Evolutionary conservation across 176 grass and related monocot genomes (phyloP).

Genomic region (Thalia dealbata): DNA sequence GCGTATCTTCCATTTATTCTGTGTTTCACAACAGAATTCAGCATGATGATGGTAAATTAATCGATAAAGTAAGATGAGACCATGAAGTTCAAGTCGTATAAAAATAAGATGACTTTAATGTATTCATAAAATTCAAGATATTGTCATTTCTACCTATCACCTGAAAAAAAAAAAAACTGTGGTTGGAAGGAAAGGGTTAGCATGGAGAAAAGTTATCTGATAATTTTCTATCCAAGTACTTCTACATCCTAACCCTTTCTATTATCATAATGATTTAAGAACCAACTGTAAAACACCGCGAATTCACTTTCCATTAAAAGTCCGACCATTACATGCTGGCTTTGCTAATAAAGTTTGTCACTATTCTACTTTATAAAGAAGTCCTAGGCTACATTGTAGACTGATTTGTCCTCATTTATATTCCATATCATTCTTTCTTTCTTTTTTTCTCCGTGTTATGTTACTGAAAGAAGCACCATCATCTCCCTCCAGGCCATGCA

Average conservation of each 20-base stretch:
- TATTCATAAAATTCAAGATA: not conserved
- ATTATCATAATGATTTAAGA: not conserved
- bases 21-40: conserved; percentile 17
- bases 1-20: conserved; percentile 99
- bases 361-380: not conserved
- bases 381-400: not conserved
- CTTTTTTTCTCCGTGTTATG: not conserved
- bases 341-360: not conserved
- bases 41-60: not conserved
- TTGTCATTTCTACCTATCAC: not conserved
- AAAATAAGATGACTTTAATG: not conserved
- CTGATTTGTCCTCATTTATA: not conserved
- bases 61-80: not conserved
- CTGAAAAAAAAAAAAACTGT: not conserved
- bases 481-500: not conserved
- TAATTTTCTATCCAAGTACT: not conserved
- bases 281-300: not conserved
- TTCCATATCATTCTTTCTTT: conserved; percentile 1
- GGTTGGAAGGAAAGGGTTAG: not conserved
- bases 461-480: not conserved
- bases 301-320: not conserved
- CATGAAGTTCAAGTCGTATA: not conserved
- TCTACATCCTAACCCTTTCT: not conserved
- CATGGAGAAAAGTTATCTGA: not conserved
- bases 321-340: not conserved